Base-by-base conservation (phyloP, 139 green algal species). In the Spirogloea muscicola region DNA sequence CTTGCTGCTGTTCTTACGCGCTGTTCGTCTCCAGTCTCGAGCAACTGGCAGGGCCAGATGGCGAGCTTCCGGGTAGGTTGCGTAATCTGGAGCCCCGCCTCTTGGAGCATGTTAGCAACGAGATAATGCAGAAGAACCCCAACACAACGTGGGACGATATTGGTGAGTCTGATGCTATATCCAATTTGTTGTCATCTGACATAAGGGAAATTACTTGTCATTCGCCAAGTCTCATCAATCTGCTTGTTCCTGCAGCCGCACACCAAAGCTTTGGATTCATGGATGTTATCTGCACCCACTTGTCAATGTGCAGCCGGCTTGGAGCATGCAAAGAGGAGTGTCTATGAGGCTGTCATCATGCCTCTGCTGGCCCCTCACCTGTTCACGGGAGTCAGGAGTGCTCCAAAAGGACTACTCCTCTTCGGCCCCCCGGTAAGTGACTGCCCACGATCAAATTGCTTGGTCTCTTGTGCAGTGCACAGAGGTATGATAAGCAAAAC, bases 311-410 rank as follows among this genome's bases (percentile, higher is more conserved):
- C 74, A 82, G 69, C 74, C 36, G 75, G 75, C 2, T 25, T 82
- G 25, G 52, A 75, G 31, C 68, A 82, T 78, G 75, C 69, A 29
- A 82, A 82, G 75, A 4, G 49, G 7, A 55, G 68, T 25, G 48
- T 82, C 39, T 62, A 94, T 79, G 94, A 98, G 84, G 86, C 96
- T 63, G 89, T 98, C 31, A 94, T 98, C 39, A 97, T 93, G 94
- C 94, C 94, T 41, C 93, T 96, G 81, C 81, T 92, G 43, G 94
- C 96, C 80, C 93, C 94, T 3, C 58, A 91, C 42, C 84, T 98
- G 27, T 98, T 98, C 80, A 85, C 64, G 49, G 76, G 81, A 16
- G 41, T 39, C 33, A 86, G 94, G 5, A 87, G 91, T 0, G 93
- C 94, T 4, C 88, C 90, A 7, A 90, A 89, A 49, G 94, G 94